These are phyloP conservation scores for Leptographium wingfieldii DNA, from an alignment of 2,329 filamentous ascomycete genomes.

Conservation along the genomic window DNA sequence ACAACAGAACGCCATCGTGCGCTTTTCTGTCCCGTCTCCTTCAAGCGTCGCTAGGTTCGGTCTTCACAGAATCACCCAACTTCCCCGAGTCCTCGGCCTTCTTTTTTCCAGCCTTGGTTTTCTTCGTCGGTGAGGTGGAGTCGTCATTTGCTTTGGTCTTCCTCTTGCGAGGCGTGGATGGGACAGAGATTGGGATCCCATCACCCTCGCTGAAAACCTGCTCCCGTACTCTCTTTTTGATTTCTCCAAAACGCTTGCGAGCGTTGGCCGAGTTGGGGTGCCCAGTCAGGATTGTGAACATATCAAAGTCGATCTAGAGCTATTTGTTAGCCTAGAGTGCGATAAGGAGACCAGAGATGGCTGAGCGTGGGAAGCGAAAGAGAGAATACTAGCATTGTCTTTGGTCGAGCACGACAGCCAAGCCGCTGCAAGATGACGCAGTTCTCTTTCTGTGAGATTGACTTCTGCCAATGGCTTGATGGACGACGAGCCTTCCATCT, in stretches of 20 bases:
- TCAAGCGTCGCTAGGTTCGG: background rate
- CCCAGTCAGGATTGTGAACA: slow-evolving; percentile 8
- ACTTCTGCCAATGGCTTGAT: slow-evolving; percentile 4
- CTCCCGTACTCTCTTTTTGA: slow-evolving; percentile 31
- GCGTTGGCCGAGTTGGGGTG: slow-evolving; percentile 10
- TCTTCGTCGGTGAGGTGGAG: background rate
- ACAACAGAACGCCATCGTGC: background rate
- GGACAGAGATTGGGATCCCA: background rate
- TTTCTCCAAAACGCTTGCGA: slow-evolving; percentile 47
- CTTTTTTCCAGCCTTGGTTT: background rate
- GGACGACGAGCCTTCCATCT: background rate
- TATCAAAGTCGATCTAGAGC: slow-evolving; percentile 11
- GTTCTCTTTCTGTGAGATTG: slow-evolving; percentile 5
- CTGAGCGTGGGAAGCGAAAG: too few species aligned
- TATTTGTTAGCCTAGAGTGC: background rate
- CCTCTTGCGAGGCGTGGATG: background rate
- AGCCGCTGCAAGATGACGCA: slow-evolving; percentile 6
- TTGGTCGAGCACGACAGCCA: slow-evolving; percentile 5
- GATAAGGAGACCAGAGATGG: too few species aligned
- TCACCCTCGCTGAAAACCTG: slow-evolving; percentile 1
- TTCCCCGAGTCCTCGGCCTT: background rate
- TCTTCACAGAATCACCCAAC: background rate
- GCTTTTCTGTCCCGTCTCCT: background rate
- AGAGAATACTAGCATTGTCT: background rate
- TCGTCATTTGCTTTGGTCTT: background rate